Evolutionary conservation across 306 rosid species (phyloP), one percentile per base, ranked within the genome.

Genomic region (Myrica gale): DNA sequence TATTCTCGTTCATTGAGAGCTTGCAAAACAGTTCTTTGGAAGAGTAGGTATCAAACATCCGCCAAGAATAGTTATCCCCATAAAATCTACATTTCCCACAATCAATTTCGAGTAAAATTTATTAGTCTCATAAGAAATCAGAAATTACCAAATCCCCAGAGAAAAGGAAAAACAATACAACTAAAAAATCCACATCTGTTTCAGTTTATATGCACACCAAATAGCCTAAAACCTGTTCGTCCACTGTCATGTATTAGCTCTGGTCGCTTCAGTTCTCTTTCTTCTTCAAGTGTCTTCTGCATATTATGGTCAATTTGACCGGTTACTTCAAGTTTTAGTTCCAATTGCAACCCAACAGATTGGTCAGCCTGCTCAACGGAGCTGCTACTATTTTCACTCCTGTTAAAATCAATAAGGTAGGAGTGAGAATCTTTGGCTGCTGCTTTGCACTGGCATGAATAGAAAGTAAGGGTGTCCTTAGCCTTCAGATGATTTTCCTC

Each of bases 381-480:
- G 47, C 50, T 1, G 16, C 66, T 58, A 4, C 16, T 74, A 6
- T 48, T 72, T 21, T 74, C 70, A 2, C 47, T 81, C 46, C 50
- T 52, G 16, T 13, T 71, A n/a, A 87, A 77, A 23, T 79, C 84
- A 20, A 91, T 84, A 80, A 87, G 50, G 46, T 26, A 82, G 79
- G 26, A 62, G 20, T 3, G 45, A 61, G 44, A 50, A 43, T 16
- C 72, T 37, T 69, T 23, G 7, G 41, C 71, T 6, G 9, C 84
- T 9, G 43, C 52, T 45, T 70, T 52, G 55, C 69, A 76, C 32
- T 85, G 76, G 44, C 96, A 81, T 61, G 44, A 51, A 17, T 73
- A 91, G 82, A 91, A 91, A 4, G 39, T 85, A 68, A 91, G 39
- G 11, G 74, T 79, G 73, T 89, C 93, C 46, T 80, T 81, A 13